Conservation (phyloP, 2,329 filamentous ascomycete genomes). For the Aspergillus ochraceus region DNA sequence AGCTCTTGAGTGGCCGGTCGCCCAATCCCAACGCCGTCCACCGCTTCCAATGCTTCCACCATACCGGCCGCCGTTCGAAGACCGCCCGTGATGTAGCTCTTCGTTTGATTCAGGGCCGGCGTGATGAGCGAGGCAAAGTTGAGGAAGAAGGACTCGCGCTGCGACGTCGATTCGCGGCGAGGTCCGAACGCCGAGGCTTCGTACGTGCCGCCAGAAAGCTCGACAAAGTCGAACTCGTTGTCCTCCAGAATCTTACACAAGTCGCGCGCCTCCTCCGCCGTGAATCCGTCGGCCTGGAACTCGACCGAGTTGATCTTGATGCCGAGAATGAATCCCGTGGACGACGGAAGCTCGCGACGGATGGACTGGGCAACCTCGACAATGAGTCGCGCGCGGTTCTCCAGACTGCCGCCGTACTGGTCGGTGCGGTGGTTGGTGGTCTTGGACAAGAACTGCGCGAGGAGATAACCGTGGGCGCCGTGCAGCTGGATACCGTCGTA, state of each 20-base stretch:
- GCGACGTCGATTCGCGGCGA: slow-evolving; percentile 55
- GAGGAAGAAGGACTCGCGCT: slow-evolving; percentile 61
- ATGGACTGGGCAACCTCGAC: slow-evolving; percentile 51
- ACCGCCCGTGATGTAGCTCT: slow-evolving; percentile 60
- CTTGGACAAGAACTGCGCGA: slow-evolving; percentile 56
- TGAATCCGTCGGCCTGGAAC: slow-evolving; percentile 48
- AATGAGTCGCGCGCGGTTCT: slow-evolving; percentile 65
- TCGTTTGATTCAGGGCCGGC: slow-evolving; percentile 52
- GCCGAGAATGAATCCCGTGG: slow-evolving; percentile 46
- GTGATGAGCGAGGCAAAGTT: slow-evolving; percentile 59
- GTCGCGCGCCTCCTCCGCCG: slow-evolving; percentile 51
- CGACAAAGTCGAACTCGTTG: slow-evolving; percentile 49
- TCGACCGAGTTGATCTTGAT: slow-evolving; percentile 64
- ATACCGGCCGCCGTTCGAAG: slow-evolving; percentile 57
- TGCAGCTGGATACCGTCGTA: slow-evolving; percentile 55
- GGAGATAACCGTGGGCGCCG: slow-evolving; percentile 59
- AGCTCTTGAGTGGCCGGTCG: slow-evolving; percentile 56
- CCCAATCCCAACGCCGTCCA: slow-evolving; percentile 62
- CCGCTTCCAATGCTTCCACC: slow-evolving; percentile 56
- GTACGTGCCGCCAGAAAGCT: slow-evolving; percentile 62
- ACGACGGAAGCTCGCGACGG: slow-evolving; percentile 16
- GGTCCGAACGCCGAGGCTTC: slow-evolving; percentile 54
- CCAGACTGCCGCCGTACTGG: slow-evolving; percentile 64
- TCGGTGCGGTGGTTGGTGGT: slow-evolving; percentile 61
- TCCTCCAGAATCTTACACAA: slow-evolving; percentile 39